phyloP scores from a whole-genome alignment of 495 filamentous ascomycete species.

The Neurospora sp. region DNA sequence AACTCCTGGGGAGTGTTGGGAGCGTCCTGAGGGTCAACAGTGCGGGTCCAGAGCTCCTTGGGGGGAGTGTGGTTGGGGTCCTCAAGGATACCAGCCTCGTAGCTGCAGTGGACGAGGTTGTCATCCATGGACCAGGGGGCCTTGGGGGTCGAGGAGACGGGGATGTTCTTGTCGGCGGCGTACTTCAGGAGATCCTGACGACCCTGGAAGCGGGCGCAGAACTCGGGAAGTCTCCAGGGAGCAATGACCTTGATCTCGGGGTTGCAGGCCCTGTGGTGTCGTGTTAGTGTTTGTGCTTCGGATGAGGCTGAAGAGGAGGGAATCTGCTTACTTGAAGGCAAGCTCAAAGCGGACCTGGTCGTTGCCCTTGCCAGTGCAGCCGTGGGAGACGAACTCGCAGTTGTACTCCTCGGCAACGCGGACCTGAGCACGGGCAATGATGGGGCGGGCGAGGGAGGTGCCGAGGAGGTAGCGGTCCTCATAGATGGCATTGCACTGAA shows the following conservation, averaged over 20 bases:
- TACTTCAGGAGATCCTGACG: conserved; percentile 86
- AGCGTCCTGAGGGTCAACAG: conserved; percentile 63
- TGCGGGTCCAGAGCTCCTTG: conserved; percentile 78
- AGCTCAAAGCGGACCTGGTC: conserved; percentile 62
- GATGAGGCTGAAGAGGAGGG: conserved; percentile 2
- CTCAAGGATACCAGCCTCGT: conserved; percentile 77
- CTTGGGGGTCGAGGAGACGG: conserved; percentile 75
- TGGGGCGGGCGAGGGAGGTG: conserved; percentile 74
- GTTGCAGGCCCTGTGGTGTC: conserved; percentile 42
- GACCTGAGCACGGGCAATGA: conserved; percentile 73
- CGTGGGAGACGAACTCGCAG: conserved; percentile 62
- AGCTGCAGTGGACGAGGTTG: conserved; percentile 85
- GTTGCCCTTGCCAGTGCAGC: conserved; percentile 71
- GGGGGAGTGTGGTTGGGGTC: conserved; percentile 56
- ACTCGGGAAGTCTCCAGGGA: conserved; percentile 77
- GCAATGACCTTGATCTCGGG: conserved; percentile 78
- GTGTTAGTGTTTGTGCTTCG: conserved; percentile 3
- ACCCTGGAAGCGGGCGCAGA: conserved; percentile 74
- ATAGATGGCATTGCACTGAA: conserved; percentile 83
- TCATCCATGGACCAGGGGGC: conserved; percentile 80
- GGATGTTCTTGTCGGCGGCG: conserved; percentile 65
- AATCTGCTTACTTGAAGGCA: conserved; percentile 8
- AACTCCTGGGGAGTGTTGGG: conserved; percentile 70
- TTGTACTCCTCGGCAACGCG: conserved; percentile 56
- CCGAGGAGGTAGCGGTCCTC: conserved; percentile 74